Conservation (phyloP, 2,329 filamentous ascomycete species). For the Neopestalotiopsis clavispora region DNA sequence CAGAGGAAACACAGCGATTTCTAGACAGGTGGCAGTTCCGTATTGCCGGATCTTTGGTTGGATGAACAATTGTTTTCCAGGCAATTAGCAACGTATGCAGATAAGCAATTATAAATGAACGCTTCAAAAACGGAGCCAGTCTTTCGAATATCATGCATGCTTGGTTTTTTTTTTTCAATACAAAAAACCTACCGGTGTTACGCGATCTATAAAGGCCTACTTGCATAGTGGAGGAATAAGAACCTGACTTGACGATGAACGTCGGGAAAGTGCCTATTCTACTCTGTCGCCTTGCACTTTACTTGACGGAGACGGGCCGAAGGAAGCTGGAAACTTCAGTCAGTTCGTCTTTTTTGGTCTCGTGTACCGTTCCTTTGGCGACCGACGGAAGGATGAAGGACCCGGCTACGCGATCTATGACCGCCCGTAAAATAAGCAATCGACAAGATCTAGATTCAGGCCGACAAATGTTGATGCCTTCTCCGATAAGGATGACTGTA, state of each 20-base stretch:
- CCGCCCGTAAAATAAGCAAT: conserved; percentile 21
- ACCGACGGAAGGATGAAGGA: conserved; percentile 27
- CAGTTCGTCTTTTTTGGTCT: conserved; percentile 1
- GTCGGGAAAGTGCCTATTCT: neutral
- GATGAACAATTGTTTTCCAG: neutral
- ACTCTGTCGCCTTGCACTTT: neutral
- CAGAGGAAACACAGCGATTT: conserved; percentile 39
- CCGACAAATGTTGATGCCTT: neutral
- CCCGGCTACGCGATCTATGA: conserved; percentile 24
- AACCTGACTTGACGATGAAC: neutral
- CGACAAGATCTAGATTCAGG: neutral
- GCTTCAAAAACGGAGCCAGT: too few relatives aligned
- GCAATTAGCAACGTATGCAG: too few relatives aligned
- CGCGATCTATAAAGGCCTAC: neutral
- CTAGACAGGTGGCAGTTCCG: neutral
- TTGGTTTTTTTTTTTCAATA: too few relatives aligned
- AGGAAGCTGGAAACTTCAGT: conserved; percentile 12
- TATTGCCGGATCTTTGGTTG: neutral
- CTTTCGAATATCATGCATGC: too few relatives aligned
- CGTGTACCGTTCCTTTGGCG: conserved; percentile 32
- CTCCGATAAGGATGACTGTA: neutral
- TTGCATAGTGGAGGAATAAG: neutral
- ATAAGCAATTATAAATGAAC: too few relatives aligned
- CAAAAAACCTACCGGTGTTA: neutral
- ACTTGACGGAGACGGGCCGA: conserved; percentile 14